Percentiles rank a stretch among this genome's conserved stretches.
phyloP scores from a whole-genome alignment of 768 basidiomycete genomes.

The Clitopilus passeckerianus region DNA sequence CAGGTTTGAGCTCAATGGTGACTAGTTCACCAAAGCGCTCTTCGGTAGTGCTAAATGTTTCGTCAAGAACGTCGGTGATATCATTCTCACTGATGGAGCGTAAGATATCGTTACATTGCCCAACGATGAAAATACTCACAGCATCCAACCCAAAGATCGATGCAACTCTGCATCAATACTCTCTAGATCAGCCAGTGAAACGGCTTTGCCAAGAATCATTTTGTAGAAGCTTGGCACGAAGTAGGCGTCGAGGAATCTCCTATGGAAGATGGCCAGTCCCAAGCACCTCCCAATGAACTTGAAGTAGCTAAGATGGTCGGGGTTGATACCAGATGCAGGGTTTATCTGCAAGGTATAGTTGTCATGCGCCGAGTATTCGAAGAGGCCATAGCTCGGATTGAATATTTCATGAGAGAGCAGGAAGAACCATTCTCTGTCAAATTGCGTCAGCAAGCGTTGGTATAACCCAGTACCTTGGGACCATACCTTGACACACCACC shows the following conservation, averaged over 20 bases:
- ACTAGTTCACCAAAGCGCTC: conserved; percentile 74
- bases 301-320: conserved; percentile 76
- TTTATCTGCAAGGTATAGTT: conserved; percentile 82
- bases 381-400: conserved; percentile 77
- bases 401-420: conserved; percentile 79
- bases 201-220: conserved; percentile 61
- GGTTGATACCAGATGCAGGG: conserved; percentile 69
- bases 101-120: not conserved
- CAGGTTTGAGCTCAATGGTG: conserved; percentile 59
- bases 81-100: conserved; percentile 54
- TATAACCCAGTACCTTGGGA: not conserved
- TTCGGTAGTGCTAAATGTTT: conserved; percentile 67
- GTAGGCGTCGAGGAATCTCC: conserved; percentile 74
- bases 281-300: conserved; percentile 75
- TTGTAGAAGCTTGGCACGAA: conserved; percentile 82
- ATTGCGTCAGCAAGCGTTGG: conserved; percentile 4
- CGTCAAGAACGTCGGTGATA: conserved; percentile 70
- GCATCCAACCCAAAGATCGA: conserved; percentile 68
- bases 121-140: conserved; percentile 38
- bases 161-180: conserved; percentile 66
- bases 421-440: conserved; percentile 81
- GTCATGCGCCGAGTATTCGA: conserved; percentile 77
- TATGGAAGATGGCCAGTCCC: conserved; percentile 75
- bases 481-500: conserved; percentile 69
- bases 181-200: conserved; percentile 61